phyloP scores from a whole-genome alignment of 495 filamentous ascomycete species.

The Melanomma pulvis-pyrius region DNA sequence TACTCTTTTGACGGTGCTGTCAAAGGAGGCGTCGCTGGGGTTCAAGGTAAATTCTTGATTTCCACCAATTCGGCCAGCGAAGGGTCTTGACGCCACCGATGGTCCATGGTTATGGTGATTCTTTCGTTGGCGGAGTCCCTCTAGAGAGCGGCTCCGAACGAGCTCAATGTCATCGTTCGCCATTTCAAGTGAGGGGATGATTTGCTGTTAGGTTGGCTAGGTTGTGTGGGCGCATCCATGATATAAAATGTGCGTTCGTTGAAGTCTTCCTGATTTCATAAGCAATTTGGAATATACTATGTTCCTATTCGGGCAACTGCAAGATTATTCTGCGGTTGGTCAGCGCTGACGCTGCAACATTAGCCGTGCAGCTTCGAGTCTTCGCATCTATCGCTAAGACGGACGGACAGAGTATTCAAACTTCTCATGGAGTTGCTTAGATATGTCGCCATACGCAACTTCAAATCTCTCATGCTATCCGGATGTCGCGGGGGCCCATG shows the following conservation, averaged over 20 bases:
- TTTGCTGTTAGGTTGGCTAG: too few relatives aligned
- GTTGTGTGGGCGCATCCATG: neutral
- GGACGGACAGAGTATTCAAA: too few relatives aligned
- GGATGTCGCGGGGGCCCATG: too few relatives aligned
- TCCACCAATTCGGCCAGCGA: conserved; percentile 55
- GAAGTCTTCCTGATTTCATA: neutral
- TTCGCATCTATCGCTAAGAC: too few relatives aligned
- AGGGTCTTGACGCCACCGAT: conserved; percentile 39
- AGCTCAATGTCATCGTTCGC: conserved; percentile 3
- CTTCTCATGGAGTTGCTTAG: too few relatives aligned
- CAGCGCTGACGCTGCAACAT: too few relatives aligned
- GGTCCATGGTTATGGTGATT: neutral
- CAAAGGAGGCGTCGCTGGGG: conserved; percentile 47
- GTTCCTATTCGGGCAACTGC: too few relatives aligned
- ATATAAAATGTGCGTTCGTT: neutral
- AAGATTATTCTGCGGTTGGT: too few relatives aligned
- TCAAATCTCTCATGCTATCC: too few relatives aligned
- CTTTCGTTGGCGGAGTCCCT: neutral
- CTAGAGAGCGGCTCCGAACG: neutral
- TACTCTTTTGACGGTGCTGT: conserved; percentile 43
- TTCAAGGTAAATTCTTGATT: conserved; percentile 53
- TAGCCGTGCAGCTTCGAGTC: too few relatives aligned
- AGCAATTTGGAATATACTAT: neutral
- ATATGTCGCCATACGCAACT: too few relatives aligned
- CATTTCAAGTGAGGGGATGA: neutral